Evolutionary conservation across 495 filamentous ascomycete genomes (phyloP).

Genomic region (Tricharina praecox): DNA sequence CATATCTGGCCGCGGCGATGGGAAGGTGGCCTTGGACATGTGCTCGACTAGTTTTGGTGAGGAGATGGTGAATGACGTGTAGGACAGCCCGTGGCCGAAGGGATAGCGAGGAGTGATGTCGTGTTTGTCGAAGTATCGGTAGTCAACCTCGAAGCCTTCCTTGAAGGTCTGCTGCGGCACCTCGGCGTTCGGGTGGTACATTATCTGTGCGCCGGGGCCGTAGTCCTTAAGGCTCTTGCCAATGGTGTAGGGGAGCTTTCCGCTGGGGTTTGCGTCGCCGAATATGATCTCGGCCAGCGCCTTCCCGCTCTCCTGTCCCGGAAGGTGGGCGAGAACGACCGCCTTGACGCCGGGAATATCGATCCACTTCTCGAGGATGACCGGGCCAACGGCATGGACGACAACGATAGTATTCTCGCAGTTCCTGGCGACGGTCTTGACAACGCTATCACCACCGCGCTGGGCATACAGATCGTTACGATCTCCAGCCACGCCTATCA

Average conservation of each 20-base stretch:
- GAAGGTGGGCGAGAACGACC: slow-evolving; percentile 71
- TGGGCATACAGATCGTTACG: slow-evolving; percentile 66
- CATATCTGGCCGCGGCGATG: slow-evolving; percentile 39
- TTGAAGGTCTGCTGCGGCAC: slow-evolving; percentile 71
- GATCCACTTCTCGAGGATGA: slow-evolving; percentile 71
- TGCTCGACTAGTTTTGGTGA: not conserved
- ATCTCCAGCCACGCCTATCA: slow-evolving; percentile 52
- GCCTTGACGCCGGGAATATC: slow-evolving; percentile 63
- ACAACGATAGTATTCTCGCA: slow-evolving; percentile 69
- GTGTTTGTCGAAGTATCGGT: slow-evolving; percentile 72
- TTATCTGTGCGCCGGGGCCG: slow-evolving; percentile 56
- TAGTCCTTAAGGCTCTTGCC: slow-evolving; percentile 69
- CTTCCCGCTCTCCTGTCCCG: slow-evolving; percentile 79
- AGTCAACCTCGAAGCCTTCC: slow-evolving; percentile 76
- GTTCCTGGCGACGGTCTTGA: slow-evolving; percentile 48
- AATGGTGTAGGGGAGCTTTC: slow-evolving; percentile 79
- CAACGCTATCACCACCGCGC: slow-evolving; percentile 57
- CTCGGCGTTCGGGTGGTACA: slow-evolving; percentile 54
- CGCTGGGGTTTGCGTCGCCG: slow-evolving; percentile 69
- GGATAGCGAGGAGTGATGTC: slow-evolving; percentile 50
- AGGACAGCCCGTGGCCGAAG: slow-evolving; percentile 66
- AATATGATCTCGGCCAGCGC: slow-evolving; percentile 72
- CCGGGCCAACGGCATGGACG: slow-evolving; percentile 77
- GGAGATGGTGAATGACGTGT: slow-evolving; percentile 62
- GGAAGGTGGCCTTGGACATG: slow-evolving; percentile 39